Conservation (phyloP, 192 early-diverging fungal species). For the Coemansia sp. region DNA sequence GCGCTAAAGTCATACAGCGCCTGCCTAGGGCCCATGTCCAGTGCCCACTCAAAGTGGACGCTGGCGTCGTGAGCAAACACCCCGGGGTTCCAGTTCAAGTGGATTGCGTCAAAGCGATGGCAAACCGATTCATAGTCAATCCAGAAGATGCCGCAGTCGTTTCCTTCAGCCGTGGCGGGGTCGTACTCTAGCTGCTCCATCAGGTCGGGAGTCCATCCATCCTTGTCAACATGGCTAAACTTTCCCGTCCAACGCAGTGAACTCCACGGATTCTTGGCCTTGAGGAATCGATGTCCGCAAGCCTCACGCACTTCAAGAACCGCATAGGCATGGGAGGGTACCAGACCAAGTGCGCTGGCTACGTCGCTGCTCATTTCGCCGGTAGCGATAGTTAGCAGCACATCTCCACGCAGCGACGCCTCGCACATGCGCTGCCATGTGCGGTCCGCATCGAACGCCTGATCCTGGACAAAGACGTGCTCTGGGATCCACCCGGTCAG, state of each 20-base stretch:
- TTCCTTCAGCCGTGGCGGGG: constrained; percentile 58
- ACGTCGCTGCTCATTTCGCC: constrained; percentile 68
- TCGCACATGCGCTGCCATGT: constrained; percentile 74
- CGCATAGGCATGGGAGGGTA: constrained; percentile 90
- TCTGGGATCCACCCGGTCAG: constrained; percentile 96
- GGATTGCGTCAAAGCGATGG: constrained; percentile 77
- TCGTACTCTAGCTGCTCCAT: constrained; percentile 70
- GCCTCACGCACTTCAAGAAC: constrained; percentile 67
- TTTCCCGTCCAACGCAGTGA: constrained; percentile 81
- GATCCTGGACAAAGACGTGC: constrained; percentile 76
- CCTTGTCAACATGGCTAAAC: constrained; percentile 63
- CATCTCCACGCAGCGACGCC: constrained; percentile 69
- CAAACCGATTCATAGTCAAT: constrained; percentile 84
- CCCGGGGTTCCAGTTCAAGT: constrained; percentile 88
- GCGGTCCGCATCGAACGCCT: constrained; percentile 59
- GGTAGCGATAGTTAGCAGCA: constrained; percentile 81
- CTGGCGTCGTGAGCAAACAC: constrained; percentile 65
- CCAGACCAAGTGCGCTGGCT: constrained; percentile 69
- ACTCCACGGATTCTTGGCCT: constrained; percentile 95
- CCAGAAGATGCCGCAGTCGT: constrained; percentile 87
- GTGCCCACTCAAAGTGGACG: constrained; percentile 58
- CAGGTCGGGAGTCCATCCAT: constrained; percentile 70
- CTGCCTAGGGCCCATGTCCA: constrained; percentile 45
- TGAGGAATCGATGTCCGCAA: constrained; percentile 62
- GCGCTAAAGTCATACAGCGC: constrained; percentile 63